These are phyloP conservation scores for Rhodosporidiobolus odoratus DNA, from an alignment of 768 basidiomycete species.

Conservation along the genomic window DNA sequence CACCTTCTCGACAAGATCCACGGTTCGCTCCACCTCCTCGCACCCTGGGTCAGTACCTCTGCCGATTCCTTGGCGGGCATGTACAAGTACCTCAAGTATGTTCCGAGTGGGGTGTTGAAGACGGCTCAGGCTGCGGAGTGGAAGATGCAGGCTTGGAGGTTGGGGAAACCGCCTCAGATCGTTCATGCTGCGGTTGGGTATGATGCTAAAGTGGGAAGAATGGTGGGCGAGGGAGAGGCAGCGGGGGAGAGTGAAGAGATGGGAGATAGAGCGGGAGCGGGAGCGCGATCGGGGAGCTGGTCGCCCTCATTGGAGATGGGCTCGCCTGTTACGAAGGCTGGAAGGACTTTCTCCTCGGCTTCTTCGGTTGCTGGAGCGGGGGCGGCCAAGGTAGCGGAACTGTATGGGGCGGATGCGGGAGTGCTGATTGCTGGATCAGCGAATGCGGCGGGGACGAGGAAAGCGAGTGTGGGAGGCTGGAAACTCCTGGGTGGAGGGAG, in stretches of 20 bases:
- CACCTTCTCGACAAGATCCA: conserved; percentile 66
- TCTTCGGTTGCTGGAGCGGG: background rate
- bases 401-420: background rate
- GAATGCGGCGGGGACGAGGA: background rate
- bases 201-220: background rate
- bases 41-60: conserved; percentile 91
- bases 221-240: background rate
- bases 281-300: background rate
- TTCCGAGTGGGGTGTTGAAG: conserved; percentile 84
- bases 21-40: conserved; percentile 80
- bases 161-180: conserved; percentile 86
- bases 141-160: conserved; percentile 92
- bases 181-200: background rate
- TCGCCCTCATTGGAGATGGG: background rate
- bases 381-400: background rate
- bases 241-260: background rate
- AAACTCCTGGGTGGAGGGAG: background rate
- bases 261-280: background rate
- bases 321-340: background rate
- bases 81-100: conserved; percentile 95
- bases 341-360: background rate
- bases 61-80: conserved; percentile 54
- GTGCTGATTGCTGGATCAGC: background rate
- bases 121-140: conserved; percentile 96
- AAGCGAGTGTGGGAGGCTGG: background rate